Evolutionary conservation across 345 rosid species (phyloP).

Genomic region (Pelargonium nanum): DNA sequence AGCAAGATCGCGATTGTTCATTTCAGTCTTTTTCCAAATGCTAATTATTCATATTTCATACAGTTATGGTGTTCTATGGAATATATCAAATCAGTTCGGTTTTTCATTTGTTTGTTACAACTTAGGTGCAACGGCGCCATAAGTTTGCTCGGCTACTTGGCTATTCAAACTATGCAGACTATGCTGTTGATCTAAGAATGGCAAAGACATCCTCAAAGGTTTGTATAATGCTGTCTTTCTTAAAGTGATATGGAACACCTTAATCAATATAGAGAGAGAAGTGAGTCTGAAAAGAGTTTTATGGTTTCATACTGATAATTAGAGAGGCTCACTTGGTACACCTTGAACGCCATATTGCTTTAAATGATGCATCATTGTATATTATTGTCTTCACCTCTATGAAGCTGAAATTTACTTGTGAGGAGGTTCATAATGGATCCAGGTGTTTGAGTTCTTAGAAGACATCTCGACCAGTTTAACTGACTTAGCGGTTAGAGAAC

Average conservation of each 20-base stretch:
- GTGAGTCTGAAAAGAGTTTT: neutral
- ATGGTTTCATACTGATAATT: neutral
- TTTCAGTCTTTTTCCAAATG: constrained; percentile 2
- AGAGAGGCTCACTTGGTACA: neutral
- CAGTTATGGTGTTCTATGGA: neutral
- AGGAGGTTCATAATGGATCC: constrained; percentile 10
- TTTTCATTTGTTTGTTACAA: constrained; percentile 7
- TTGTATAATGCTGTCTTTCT: constrained; percentile 13
- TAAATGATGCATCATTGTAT: neutral
- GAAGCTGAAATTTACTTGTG: constrained; percentile 2
- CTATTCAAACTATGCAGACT: constrained; percentile 77
- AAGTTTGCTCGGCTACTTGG: constrained; percentile 77
- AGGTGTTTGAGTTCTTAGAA: constrained; percentile 89
- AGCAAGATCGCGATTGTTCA: neutral
- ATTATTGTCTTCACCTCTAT: neutral
- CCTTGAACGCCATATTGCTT: neutral
- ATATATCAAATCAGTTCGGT: constrained; percentile 2
- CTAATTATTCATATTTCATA: neutral
- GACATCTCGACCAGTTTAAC: constrained; percentile 71
- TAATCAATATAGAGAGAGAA: constrained; percentile 1
- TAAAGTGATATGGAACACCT: constrained; percentile 2
- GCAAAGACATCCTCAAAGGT: constrained; percentile 84
- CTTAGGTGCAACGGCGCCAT: constrained; percentile 78
- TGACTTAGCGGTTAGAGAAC: constrained; percentile 61
- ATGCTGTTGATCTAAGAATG: constrained; percentile 72